phyloP scores from a whole-genome alignment of 139 green algal genomes.

The Mychonastes homosphaera region DNA sequence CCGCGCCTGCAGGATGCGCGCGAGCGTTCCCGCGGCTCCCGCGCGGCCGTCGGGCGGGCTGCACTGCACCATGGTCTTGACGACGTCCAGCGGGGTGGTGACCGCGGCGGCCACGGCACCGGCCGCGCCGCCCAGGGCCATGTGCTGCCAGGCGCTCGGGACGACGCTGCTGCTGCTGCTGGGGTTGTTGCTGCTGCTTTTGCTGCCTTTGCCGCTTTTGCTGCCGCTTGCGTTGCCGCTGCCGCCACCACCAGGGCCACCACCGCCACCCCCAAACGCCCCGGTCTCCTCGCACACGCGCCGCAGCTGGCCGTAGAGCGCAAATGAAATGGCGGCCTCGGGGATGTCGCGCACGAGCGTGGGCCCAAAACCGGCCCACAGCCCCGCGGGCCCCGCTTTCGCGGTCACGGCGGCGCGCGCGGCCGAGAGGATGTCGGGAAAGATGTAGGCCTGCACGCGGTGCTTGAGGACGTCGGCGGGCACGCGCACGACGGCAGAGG shows the following conservation, averaged over 20 bases:
- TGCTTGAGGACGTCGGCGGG: conserved; percentile 66
- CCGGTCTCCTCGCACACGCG: not conserved
- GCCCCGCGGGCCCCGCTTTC: conserved; percentile 39
- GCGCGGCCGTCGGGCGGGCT: conserved; percentile 26
- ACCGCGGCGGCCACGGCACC: conserved; percentile 45
- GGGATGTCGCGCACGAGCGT: conserved; percentile 64
- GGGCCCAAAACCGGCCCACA: conserved; percentile 60
- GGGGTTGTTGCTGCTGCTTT: too few species aligned
- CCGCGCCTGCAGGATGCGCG: conserved; percentile 4
- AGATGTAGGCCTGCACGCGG: conserved; percentile 63
- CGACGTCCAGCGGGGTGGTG: conserved; percentile 64
- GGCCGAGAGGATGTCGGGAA: conserved; percentile 35
- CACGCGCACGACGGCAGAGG: conserved; percentile 43
- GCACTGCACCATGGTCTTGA: conserved; percentile 66
- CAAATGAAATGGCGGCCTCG: conserved; percentile 68
- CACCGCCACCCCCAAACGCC: not conserved
- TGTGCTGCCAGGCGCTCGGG: too few species aligned
- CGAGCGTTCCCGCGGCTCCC: not conserved
- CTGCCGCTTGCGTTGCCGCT: too few species aligned
- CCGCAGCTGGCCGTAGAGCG: conserved; percentile 45
- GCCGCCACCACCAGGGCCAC: not conserved
- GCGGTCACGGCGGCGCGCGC: conserved; percentile 23
- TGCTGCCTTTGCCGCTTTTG: too few species aligned
- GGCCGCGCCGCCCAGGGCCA: conserved; percentile 45
- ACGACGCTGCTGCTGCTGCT: too few species aligned